phyloP scores from a whole-genome alignment of 192 early-diverging fungal genomes.

The Funneliformis mosseae region DNA sequence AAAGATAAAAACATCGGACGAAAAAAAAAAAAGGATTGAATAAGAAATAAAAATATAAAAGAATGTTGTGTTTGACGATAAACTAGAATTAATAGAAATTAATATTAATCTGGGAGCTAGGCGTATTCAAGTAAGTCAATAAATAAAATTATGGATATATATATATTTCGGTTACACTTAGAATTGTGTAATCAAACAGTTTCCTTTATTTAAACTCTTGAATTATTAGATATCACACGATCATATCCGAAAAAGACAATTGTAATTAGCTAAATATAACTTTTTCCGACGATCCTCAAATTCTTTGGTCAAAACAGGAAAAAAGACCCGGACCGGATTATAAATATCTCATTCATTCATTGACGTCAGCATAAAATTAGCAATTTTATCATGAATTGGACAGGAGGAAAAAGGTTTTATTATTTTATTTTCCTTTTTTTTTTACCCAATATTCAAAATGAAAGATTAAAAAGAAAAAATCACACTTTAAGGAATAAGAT shows the following conservation, averaged over 20 bases:
- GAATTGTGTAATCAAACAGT: neutral
- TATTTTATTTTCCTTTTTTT: neutral
- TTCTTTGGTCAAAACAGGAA: neutral
- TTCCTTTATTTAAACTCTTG: neutral
- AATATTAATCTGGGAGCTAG: too few species aligned
- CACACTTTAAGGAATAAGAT: neutral
- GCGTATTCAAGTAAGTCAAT: too few species aligned
- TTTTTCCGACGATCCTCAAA: neutral
- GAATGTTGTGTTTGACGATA: neutral
- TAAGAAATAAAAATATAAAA: neutral
- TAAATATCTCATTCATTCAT: neutral
- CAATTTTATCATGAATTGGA: constrained; percentile 24
- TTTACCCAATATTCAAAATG: neutral
- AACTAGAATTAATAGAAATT: too few species aligned
- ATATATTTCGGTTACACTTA: neutral
- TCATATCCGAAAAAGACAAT: neutral
- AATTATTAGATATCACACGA: neutral
- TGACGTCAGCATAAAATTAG: neutral
- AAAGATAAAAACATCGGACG: neutral
- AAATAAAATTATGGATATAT: too few species aligned
- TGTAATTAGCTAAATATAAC: neutral
- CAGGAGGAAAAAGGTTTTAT: constrained; percentile 26
- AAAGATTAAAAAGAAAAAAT: neutral
- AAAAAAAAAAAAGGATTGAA: neutral
- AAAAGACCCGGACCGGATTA: neutral